Percentiles rank a stretch among this genome's conserved stretches.
These are phyloP conservation scores for Poa annua DNA, from an alignment of 176 grass and related monocot genomes.

Conservation along the genomic window DNA sequence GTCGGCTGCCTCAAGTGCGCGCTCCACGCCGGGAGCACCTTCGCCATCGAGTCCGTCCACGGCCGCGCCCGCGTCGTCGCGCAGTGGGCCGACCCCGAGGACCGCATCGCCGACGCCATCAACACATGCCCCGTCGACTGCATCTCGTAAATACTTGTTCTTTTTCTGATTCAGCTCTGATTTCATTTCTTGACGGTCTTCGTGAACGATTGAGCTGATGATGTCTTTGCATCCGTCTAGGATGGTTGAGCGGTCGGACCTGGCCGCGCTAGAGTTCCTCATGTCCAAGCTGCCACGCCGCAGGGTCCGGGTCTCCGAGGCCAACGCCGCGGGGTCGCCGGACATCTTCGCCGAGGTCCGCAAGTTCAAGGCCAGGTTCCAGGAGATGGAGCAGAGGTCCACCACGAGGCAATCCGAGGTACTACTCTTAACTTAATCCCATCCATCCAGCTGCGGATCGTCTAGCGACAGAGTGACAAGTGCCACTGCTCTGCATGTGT, in stretches of 20 bases:
- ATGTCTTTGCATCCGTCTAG: conserved; percentile 1
- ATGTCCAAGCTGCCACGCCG: conserved; percentile 94
- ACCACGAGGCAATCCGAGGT: conserved; percentile 70
- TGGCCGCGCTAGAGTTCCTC: conserved; percentile 83
- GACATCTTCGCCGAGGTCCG: conserved; percentile 75
- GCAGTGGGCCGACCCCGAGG: conserved; percentile 93
- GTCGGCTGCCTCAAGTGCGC: conserved; percentile 96
- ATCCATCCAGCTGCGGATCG: background rate
- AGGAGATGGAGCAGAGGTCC: conserved; percentile 65
- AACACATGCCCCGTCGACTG: conserved; percentile 87
- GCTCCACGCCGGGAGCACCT: conserved; percentile 69
- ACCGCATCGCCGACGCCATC: conserved; percentile 81
- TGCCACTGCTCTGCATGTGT: background rate
- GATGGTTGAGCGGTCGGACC: conserved; percentile 73
- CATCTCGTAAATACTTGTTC: conserved; percentile 51
- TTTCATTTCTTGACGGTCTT: too few relatives aligned
- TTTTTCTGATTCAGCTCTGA: too few relatives aligned
- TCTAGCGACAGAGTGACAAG: background rate
- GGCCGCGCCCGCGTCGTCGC: conserved; percentile 86
- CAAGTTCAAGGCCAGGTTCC: conserved; percentile 76
- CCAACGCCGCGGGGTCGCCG: conserved; percentile 60
- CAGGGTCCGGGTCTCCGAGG: conserved; percentile 74
- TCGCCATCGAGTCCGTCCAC: conserved; percentile 80
- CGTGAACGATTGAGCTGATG: background rate
- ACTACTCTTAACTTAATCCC: background rate